Percentiles rank a stretch among this genome's conserved stretches.
phyloP scores from a whole-genome alignment of 129 eudicot species.

The Logfia minima region DNA sequence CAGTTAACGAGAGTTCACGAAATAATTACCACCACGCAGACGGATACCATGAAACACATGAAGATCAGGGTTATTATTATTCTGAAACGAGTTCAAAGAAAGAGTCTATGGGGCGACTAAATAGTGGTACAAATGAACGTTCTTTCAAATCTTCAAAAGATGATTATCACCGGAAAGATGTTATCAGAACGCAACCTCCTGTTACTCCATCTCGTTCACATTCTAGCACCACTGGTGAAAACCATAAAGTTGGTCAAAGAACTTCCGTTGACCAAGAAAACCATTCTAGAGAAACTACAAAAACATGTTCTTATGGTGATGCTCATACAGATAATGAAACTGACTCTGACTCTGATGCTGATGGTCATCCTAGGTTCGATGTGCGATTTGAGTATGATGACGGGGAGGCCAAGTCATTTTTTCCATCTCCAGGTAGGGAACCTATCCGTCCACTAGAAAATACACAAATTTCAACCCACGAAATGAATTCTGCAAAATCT shows the following conservation, averaged over 20 bases:
- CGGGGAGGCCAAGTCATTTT: conserved; percentile 38
- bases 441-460: conserved; percentile 19
- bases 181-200: conserved; percentile 23
- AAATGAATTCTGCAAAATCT: conserved; percentile 15
- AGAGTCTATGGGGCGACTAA: conserved; percentile 17
- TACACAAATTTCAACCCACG: conserved; percentile 33
- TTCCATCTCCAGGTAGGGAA: conserved; percentile 43
- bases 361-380: conserved; percentile 39
- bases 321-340: conserved; percentile 32
- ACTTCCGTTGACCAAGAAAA: conserved; percentile 29
- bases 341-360: conserved; percentile 55
- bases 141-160: conserved; percentile 26
- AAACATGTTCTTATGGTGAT: conserved; percentile 30
- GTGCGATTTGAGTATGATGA: conserved; percentile 52
- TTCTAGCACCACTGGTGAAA: conserved; percentile 36
- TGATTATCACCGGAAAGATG: conserved; percentile 17
- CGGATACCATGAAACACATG: conserved; percentile 23
- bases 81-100: conserved; percentile 22
- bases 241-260: conserved; percentile 30
- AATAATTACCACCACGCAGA: conserved; percentile 25
- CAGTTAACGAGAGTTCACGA: conserved; percentile 28
- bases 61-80: conserved; percentile 23
- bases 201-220: conserved; percentile 36
- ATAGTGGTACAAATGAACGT: conserved; percentile 22
- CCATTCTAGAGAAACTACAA: conserved; percentile 22